Conservation (phyloP, 768 basidiomycete genomes). For the Gymnopilus dilepis region DNA sequence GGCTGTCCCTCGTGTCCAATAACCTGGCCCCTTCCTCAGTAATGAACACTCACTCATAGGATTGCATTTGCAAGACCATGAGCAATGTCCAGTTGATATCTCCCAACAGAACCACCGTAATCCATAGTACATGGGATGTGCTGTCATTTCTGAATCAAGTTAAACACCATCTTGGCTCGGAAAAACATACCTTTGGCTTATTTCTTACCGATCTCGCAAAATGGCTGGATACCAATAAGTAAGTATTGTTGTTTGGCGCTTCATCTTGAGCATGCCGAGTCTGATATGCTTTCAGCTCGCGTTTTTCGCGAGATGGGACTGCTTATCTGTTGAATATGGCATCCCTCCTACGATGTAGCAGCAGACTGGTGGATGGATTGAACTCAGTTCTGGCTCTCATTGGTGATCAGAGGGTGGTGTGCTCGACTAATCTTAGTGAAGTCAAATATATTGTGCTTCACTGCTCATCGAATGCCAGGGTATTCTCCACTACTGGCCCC, state of each 20-base stretch:
- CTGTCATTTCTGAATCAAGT: constrained; percentile 4
- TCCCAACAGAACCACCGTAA: background rate
- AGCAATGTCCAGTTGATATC: background rate
- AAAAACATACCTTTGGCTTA: background rate
- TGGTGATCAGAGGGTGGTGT: constrained; percentile 16
- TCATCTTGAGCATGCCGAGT: background rate
- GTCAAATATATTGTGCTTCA: constrained; percentile 21
- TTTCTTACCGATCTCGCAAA: background rate
- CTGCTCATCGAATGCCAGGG: constrained; percentile 1
- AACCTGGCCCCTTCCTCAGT: too few relatives aligned
- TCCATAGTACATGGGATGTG: background rate
- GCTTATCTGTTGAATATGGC: constrained; percentile 13
- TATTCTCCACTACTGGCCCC: constrained; percentile 9
- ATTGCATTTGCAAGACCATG: background rate
- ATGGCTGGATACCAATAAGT: constrained; percentile 1
- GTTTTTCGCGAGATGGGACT: background rate
- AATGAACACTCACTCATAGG: background rate
- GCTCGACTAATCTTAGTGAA: constrained; percentile 10
- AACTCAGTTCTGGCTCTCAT: constrained; percentile 14
- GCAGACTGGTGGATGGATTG: constrained; percentile 17
- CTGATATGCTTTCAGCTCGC: background rate
- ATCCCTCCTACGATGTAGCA: constrained; percentile 8
- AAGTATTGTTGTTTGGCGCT: background rate
- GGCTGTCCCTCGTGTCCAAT: too few relatives aligned
- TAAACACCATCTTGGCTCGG: background rate